These are phyloP conservation scores for Plasmodium yoelii DNA, from an alignment of 169 alveolate species.

Conservation along the genomic window DNA sequence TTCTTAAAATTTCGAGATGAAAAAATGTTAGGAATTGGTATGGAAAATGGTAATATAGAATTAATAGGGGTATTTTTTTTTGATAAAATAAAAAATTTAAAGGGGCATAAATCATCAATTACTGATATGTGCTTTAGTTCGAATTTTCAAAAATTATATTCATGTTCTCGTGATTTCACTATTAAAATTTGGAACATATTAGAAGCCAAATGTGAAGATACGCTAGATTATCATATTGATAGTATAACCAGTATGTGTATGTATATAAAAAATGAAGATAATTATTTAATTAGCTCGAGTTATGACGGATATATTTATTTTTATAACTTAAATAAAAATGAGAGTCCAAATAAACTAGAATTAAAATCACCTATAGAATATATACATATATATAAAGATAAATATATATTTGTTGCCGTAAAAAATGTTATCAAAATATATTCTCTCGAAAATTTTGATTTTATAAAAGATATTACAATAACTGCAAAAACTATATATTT, in stretches of 20 bases:
- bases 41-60: slow-evolving; percentile 70
- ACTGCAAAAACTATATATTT: slow-evolving; percentile 57
- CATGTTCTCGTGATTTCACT: slow-evolving; percentile 74
- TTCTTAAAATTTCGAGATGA: slow-evolving; percentile 67
- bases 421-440: slow-evolving; percentile 54
- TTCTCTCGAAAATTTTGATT: slow-evolving; percentile 3
- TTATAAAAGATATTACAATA: slow-evolving; percentile 37
- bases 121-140: slow-evolving; percentile 48
- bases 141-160: slow-evolving; percentile 50
- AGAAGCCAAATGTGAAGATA: slow-evolving; percentile 42
- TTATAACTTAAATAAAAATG: slow-evolving; percentile 18
- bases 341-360: slow-evolving; percentile 38
- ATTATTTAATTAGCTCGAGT: slow-evolving; percentile 71
- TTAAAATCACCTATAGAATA: slow-evolving; percentile 51
- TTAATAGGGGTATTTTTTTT: slow-evolving; percentile 32
- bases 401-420: slow-evolving; percentile 43
- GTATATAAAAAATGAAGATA: slow-evolving; percentile 1
- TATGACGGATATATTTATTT: slow-evolving; percentile 69
- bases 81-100: slow-evolving; percentile 56
- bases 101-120: slow-evolving; percentile 69
- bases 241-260: slow-evolving; percentile 43
- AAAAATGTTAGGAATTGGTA: slow-evolving; percentile 49
- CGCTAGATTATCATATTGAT: slow-evolving; percentile 72
- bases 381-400: slow-evolving; percentile 37
- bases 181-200: slow-evolving; percentile 74